Evolutionary conservation across 2,329 filamentous ascomycete species (phyloP).

Genomic region (Aphanocladium album): DNA sequence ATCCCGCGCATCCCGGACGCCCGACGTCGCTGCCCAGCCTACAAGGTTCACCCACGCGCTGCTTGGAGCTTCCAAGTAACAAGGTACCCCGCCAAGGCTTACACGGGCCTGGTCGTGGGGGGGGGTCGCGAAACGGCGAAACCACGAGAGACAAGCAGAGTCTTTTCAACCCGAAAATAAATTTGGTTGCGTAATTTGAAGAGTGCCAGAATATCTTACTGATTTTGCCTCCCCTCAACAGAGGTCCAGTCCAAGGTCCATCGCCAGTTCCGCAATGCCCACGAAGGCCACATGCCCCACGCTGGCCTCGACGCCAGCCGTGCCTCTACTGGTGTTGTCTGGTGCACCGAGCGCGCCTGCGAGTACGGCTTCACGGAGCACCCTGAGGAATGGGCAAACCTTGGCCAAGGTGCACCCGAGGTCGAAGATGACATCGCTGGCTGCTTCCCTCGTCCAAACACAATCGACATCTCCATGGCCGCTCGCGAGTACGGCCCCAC

Average conservation of each 20-base stretch:
- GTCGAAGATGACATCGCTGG: slow-evolving; percentile 90
- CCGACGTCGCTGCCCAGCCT: neutral
- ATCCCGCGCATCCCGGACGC: slow-evolving; percentile 7
- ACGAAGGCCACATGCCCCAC: slow-evolving; percentile 86
- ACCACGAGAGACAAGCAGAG: neutral
- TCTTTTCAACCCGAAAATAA: neutral
- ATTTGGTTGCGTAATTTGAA: neutral
- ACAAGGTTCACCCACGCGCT: neutral
- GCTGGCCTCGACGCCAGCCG: slow-evolving; percentile 84
- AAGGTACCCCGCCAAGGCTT: neutral
- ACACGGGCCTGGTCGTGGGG: neutral
- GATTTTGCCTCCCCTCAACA: slow-evolving; percentile 34
- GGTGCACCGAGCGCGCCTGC: slow-evolving; percentile 81
- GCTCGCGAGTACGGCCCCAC: slow-evolving; percentile 90
- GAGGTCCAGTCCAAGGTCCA: slow-evolving; percentile 81
- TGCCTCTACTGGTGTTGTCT: slow-evolving; percentile 89
- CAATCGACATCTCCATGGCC: slow-evolving; percentile 71
- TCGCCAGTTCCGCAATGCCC: slow-evolving; percentile 80
- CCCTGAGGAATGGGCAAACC: slow-evolving; percentile 81
- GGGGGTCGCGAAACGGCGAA: too few species aligned
- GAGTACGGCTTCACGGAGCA: slow-evolving; percentile 86
- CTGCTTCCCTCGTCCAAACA: slow-evolving; percentile 76
- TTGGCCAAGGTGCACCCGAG: slow-evolving; percentile 90
- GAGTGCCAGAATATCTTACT: neutral
- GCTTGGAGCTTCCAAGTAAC: neutral